Base-by-base conservation (phyloP, 805 yeast genomes). In the Metschnikowia dekortorum region DNA sequence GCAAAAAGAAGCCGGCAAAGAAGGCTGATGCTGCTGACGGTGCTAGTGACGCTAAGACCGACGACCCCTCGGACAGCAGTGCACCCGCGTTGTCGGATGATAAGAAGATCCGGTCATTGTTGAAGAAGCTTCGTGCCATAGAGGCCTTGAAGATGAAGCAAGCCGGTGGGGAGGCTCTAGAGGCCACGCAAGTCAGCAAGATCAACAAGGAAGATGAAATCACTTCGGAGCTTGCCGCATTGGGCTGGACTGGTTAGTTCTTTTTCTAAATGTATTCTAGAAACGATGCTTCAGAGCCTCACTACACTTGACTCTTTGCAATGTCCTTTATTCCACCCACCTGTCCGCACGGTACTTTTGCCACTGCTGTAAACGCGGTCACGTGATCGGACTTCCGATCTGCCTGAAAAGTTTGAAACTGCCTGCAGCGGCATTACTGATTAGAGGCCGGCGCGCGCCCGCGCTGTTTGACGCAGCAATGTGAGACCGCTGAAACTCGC, bases 91-190 rank as follows among this genome's bases (percentile, higher is more conserved):
- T 88, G 9, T 76, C 88, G 38, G 97, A 92, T 69, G 98, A 92
- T 61, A 94, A 91, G 78, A 90, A 91, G 70, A 84, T 89, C 56
- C 81, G 99, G 66, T 83, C 94, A 32, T 63, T 94, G 66, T 78
- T 91, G 69, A 94, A 94, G 74, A 94, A 94, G 71, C 79, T 92
- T 55, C 81, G 98, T 63, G 97, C 99, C n/a, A 94, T 94, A 60
- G 96, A 91, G 68, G 83, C 83, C 48, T 79, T 94, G 62, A 91
- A 91, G 69, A 80, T 81, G 75, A 88, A 92, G 66, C 90, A 88
- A 70, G 87, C 85, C 8, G 75, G 73, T 49, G 96, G 92, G 45
- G 97, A 90, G 55, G 76, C 83, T 53, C 79, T 94, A 59, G 99
- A 94, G 71, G 96, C 85, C 61, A 94, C 98, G 32, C 99, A 94